These are phyloP conservation scores for Globisporangium alternatum DNA, from an alignment of 352 stramenopile genomes.

Conservation along the genomic window DNA sequence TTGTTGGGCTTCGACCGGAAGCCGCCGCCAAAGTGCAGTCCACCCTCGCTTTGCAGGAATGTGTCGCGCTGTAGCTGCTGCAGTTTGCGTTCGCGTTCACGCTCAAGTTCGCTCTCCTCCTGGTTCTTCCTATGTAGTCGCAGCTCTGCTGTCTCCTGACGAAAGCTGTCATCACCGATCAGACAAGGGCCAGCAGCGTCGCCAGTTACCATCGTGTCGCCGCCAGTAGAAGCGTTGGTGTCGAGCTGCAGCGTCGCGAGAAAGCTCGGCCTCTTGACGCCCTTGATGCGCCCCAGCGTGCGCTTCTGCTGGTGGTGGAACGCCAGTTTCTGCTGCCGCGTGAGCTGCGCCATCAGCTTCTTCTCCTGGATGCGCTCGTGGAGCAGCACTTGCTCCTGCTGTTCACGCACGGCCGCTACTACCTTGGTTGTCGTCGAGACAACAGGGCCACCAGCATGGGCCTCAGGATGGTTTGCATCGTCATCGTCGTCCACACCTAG, in stretches of 20 bases:
- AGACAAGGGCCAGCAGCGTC: background rate
- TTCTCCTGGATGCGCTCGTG: slow-evolving; percentile 17
- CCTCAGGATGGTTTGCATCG: background rate
- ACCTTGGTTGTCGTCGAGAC: background rate
- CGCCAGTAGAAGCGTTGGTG: background rate
- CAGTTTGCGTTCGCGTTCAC: background rate
- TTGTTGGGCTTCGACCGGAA: slow-evolving; percentile 21
- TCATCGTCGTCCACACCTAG: background rate
- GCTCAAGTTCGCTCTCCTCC: background rate
- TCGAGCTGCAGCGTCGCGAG: slow-evolving; percentile 31
- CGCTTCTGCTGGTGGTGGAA: slow-evolving; percentile 25
- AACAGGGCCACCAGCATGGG: background rate
- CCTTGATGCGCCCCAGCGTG: slow-evolving; percentile 8
- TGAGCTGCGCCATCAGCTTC: slow-evolving; percentile 14
- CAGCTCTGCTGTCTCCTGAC: background rate
- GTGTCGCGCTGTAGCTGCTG: slow-evolving; percentile 13
- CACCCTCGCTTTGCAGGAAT: slow-evolving; percentile 16
- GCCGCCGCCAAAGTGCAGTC: slow-evolving; percentile 36
- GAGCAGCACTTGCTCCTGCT: slow-evolving; percentile 13
- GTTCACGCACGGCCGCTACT: background rate
- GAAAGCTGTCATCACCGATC: background rate
- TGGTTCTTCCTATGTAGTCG: background rate
- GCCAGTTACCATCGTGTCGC: background rate
- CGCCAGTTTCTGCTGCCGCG: slow-evolving; percentile 17
- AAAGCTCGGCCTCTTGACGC: slow-evolving; percentile 26